phyloP scores from a whole-genome alignment of 169 alveolate genomes.

The Cryptosporidium parvum region DNA sequence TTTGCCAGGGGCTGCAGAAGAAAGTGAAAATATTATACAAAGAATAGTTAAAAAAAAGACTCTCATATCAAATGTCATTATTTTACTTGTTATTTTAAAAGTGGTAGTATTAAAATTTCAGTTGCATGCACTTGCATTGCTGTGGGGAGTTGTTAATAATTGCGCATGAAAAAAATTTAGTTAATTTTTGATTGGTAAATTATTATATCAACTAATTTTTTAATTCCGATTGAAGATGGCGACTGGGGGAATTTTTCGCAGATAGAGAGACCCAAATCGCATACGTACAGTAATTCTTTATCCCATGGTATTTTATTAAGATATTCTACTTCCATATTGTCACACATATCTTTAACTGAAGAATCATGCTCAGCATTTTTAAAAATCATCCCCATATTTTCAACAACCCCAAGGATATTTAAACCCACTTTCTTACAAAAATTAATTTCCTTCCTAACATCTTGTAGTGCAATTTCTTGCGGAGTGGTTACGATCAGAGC shows the following conservation, averaged over 20 bases:
- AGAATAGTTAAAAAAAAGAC: conserved; percentile 14
- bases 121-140: conserved; percentile 53
- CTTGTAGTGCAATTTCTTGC: conserved; percentile 91
- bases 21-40: conserved; percentile 15
- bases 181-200: neutral
- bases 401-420: conserved; percentile 95
- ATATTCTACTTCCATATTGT: conserved; percentile 83
- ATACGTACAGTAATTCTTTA: conserved; percentile 79
- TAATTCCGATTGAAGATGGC: conserved; percentile 77
- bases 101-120: neutral
- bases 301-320: conserved; percentile 83
- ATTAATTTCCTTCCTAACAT: conserved; percentile 93
- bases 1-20: conserved; percentile 24
- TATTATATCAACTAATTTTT: conserved; percentile 37
- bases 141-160: conserved; percentile 7
- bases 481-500: conserved; percentile 88
- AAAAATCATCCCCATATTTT: conserved; percentile 92
- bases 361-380: conserved; percentile 44
- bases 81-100: conserved; percentile 8
- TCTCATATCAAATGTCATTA: conserved; percentile 12
- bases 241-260: conserved; percentile 72
- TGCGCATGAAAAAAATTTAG: conserved; percentile 4
- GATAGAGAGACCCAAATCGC: conserved; percentile 80
- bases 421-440: conserved; percentile 87
- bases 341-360: conserved; percentile 79